phyloP scores from a whole-genome alignment of 73 alveolate genomes.

The Paramecium sexaurelia region DNA sequence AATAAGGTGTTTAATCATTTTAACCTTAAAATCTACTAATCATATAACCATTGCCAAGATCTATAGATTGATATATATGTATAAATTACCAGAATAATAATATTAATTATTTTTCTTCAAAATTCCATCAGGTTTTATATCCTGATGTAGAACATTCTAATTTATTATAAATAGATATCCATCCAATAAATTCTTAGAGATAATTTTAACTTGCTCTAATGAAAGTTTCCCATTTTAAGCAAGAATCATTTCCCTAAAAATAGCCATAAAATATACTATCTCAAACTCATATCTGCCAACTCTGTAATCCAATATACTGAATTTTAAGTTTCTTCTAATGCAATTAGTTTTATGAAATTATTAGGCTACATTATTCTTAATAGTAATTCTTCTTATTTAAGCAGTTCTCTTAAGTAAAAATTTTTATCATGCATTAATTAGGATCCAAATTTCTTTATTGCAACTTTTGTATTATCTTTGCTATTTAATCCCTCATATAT shows the following conservation, averaged over 20 bases:
- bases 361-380: not conserved
- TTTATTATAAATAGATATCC: not conserved
- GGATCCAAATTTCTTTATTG: not conserved
- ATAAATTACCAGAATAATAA: not conserved
- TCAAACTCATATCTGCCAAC: not conserved
- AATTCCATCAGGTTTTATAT: not conserved
- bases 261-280: not conserved
- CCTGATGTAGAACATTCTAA: not conserved
- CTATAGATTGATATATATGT: not conserved
- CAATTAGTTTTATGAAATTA: not conserved
- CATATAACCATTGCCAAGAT: not conserved
- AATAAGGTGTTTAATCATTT: not conserved
- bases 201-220: not conserved
- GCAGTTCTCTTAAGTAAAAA: not conserved
- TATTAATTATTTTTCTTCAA: not conserved
- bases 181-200: not conserved
- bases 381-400: not conserved
- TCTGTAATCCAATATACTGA: constrained; percentile 29
- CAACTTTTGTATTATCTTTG: not conserved
- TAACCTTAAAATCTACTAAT: not conserved
- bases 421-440: not conserved
- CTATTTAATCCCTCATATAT: not conserved
- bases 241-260: not conserved
- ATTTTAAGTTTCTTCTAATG: not conserved
- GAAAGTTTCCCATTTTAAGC: not conserved